Evolutionary conservation across 2,329 filamentous ascomycete genomes (phyloP).

Genomic region (Bipolaris gigantea): DNA sequence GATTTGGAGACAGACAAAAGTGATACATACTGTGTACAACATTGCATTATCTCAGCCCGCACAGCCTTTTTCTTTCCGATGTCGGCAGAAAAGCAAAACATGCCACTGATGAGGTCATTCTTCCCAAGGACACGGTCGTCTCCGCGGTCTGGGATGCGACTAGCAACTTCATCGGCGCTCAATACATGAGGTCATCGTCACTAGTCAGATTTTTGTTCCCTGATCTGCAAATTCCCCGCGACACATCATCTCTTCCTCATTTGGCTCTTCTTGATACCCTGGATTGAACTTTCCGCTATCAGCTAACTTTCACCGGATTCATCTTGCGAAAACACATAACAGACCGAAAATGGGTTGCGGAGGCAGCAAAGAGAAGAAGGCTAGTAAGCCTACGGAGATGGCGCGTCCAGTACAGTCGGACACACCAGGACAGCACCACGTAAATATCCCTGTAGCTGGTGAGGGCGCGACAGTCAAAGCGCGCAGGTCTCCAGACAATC

Average conservation of each 20-base stretch:
- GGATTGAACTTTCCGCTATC: no score
- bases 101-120: not conserved
- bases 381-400: conserved; percentile 10
- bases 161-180: not conserved
- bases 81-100: not conserved
- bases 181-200: not conserved
- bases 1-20: no score
- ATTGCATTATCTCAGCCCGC: no score
- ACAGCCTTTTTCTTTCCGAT: no score
- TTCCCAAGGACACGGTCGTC: not conserved
- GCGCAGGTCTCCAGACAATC: conserved; percentile 15
- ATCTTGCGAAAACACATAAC: not conserved
- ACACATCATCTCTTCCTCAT: not conserved
- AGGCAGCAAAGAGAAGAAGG: conserved; percentile 13
- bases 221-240: not conserved
- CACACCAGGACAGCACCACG: not conserved
- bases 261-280: not conserved
- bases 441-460: not conserved
- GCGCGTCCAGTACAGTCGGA: conserved; percentile 8
- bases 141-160: not conserved
- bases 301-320: not conserved
- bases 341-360: conserved; percentile 14
- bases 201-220: not conserved
- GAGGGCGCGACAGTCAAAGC: conserved; percentile 7
- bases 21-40: no score